Evolutionary conservation across 495 filamentous ascomycete genomes (phyloP), one percentile per base, ranked within the genome.

Genomic region (Chaetomium fimeti): DNA sequence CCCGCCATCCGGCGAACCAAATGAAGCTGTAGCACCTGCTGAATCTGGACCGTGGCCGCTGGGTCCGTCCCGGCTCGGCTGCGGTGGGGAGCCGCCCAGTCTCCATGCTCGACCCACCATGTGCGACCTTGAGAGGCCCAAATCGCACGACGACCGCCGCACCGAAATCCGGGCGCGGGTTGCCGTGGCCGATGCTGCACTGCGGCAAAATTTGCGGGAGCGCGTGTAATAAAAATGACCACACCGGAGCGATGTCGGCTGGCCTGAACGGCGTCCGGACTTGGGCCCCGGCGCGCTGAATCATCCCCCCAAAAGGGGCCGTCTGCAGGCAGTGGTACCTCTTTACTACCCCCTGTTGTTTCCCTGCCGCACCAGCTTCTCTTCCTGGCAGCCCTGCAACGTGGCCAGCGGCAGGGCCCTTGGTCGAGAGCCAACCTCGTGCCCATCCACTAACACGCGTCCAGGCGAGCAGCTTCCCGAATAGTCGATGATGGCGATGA

Each of bases 381-480:
- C 12, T 55, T 65, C 62, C 66, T 57, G 66, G 62, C 47, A 57
- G 55, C 53, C 47, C 57, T 60, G 62, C 47, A 64, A 60, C 56
- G 55, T 65, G 49, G 63, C 57, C 56, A 16, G 25, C 57, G 20
- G 49, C 32, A 29, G 32, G 58, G 40, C 7, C 45, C 58, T 32
- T 49, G 12, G 32, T 5, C 12, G 43, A 59, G 18, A 48, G 16
- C 56, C 36, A 42, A 40, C 47, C 47, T 42, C 42, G 20, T 49
- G 45, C 42, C 43, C 7, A 47, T 18, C 22, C 43, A 55, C 56
- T 40, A 60, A 55, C 57, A 60, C 57, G 36, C 63, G 56, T 54
- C 63, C 54, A 2, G 18, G 11, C 12, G 58, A 61, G 25, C 64
- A 74, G 70, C 72, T 74, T 72, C 72, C 72, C 43, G 62, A 70